phyloP scores from a whole-genome alignment of 805 yeast species.

The Candida jianshihensis region DNA sequence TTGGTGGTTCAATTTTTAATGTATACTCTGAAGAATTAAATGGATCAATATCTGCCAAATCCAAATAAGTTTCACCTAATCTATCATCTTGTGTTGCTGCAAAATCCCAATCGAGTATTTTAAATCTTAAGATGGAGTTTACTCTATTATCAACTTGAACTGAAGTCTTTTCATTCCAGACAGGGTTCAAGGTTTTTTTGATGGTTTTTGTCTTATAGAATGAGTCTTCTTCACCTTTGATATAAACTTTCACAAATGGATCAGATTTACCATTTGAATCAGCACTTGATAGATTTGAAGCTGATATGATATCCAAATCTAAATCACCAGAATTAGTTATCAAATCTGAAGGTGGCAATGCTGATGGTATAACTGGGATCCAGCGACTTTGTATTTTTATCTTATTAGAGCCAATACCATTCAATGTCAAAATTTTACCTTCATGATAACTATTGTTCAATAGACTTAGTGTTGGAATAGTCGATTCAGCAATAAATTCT shows the following conservation, averaged over 20 bases:
- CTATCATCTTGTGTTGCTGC: constrained; percentile 82
- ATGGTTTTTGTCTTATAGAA: constrained; percentile 70
- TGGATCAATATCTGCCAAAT: constrained; percentile 56
- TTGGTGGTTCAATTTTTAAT: constrained; percentile 38
- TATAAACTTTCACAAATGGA: constrained; percentile 69
- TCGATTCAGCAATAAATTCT: constrained; percentile 52
- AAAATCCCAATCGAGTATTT: constrained; percentile 86
- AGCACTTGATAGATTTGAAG: constrained; percentile 69
- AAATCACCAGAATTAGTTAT: constrained; percentile 70
- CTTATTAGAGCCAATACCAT: constrained; percentile 45
- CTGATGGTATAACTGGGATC: constrained; percentile 62
- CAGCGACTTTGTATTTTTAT: constrained; percentile 61
- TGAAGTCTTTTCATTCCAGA: constrained; percentile 68
- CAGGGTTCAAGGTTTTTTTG: constrained; percentile 88
- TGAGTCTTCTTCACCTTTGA: constrained; percentile 53
- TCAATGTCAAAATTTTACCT: constrained; percentile 50
- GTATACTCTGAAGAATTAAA: constrained; percentile 42
- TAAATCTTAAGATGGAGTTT: constrained; percentile 49
- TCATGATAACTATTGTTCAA: constrained; percentile 57
- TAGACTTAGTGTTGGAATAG: constrained; percentile 59
- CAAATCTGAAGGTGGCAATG: constrained; percentile 68
- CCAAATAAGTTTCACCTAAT: constrained; percentile 58
- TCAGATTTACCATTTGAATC: constrained; percentile 92
- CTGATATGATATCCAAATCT: constrained; percentile 53
- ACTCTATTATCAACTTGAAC: constrained; percentile 55